Evolutionary conservation across 2,329 filamentous ascomycete species (phyloP), one percentile per base, ranked within the genome.

Genomic region (Septoria linicola): DNA sequence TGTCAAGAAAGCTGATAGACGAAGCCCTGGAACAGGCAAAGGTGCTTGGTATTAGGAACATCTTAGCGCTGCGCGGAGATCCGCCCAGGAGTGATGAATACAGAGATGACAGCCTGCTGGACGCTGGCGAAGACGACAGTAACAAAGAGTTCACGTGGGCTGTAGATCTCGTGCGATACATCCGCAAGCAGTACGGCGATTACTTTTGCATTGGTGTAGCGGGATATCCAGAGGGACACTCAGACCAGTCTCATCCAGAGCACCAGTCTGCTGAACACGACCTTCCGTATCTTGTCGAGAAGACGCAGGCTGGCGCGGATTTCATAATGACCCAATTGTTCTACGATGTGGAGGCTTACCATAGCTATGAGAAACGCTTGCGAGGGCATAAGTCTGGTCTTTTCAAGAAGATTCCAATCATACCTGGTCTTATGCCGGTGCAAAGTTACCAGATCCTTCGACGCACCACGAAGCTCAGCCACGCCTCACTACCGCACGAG

Each of bases 311-410:
- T 3, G 93, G 93, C 1, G 93, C 91, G 43, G 91, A 97, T 72
- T 99, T 99, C 67, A 87, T 99, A 71, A 96, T 99, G 89, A 97
- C 93, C 1, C 93, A 99, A 70, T 79, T 99, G 7, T 97, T 96
- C 72, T 99, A 96, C 70, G 90, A 97, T 66, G 80, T 90, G 19
- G 78, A 87, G 3, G 88, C 88, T 14, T 99, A 95, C 67, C 80
- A 84, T 49, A 76, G 76, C 27, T 97, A 95, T 65, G 92, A 97
- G 73, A 79, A 75, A 58, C 81, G 78, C 43, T 70, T 99, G 59
- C 78, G 90, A 54, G 81, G 85, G 46, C 89, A 99, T 65, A 82
- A 88, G 41, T 95, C 88, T 64, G 89, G 89, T 3, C 80, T 81
- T 2, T 96, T 99, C 73, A 88, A 88, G 72, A 82, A 81, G 2